phyloP scores from a whole-genome alignment of 441 rosid species.

The Gossypium trilobum region DNA sequence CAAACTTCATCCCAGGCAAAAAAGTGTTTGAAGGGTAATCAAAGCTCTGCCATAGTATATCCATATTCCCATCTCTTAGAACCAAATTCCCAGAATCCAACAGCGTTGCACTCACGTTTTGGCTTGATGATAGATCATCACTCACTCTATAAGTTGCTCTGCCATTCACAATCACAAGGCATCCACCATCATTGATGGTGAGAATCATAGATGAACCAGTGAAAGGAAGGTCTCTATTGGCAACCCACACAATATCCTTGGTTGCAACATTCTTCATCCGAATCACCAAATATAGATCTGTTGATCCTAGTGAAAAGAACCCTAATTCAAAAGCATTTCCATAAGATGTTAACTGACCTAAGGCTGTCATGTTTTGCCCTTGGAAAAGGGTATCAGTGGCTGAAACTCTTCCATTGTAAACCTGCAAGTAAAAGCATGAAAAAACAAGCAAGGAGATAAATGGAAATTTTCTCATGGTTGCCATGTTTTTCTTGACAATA shows the following conservation, averaged over 20 bases:
- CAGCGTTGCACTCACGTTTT: conserved; percentile 10
- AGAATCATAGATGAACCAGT: not conserved
- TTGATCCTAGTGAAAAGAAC: not conserved
- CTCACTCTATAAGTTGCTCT: conserved; percentile 13
- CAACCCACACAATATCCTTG: conserved; percentile 9
- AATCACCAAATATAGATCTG: conserved; percentile 6
- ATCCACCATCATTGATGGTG: conserved; percentile 11
- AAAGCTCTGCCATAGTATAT: conserved; percentile 18
- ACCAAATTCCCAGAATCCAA: conserved; percentile 16
- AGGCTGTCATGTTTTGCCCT: not conserved
- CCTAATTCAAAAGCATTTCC: not conserved
- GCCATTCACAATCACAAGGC: conserved; percentile 1
- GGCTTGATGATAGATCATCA: not conserved
- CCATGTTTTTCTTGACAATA: not conserved
- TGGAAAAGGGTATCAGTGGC: conserved; percentile 1
- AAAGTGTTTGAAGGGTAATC: conserved; percentile 6
- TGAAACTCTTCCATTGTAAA: not conserved
- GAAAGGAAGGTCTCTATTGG: not conserved
- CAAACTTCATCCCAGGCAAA: conserved; percentile 16
- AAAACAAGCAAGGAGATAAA: not conserved
- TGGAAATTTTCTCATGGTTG: not conserved
- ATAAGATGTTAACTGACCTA: not conserved
- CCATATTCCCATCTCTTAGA: not conserved
- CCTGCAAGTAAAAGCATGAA: not conserved
- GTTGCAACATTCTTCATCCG: conserved; percentile 1